Evolutionary conservation across 1,139 yeast species (phyloP), one percentile per base, ranked within the genome.

Genomic region (Magnusiomyces magnusii): DNA sequence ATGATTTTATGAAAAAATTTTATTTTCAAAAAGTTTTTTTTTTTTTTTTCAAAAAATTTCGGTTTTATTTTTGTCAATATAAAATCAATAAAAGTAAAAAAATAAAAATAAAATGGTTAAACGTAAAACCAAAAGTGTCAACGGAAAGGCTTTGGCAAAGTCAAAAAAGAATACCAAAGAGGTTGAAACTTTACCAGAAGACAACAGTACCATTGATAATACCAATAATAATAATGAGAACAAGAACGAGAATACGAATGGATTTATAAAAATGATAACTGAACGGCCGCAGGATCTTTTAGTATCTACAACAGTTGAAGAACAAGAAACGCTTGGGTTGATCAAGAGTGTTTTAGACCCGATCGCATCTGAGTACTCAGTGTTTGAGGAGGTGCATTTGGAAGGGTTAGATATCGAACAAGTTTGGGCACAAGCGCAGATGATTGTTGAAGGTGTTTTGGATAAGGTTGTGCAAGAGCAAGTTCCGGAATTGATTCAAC

Each of bases 391-490:
- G 69, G 79, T 93, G 31, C 84, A 86, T 66, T 79, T 87, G 28
- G 95, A 90, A 58, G 98, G 97, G 0, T 77, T 93, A 60, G 97
- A 89, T 70, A 85, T 96, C 19, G 82, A 87, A 51, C 98, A 93
- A 71, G 92, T 93, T 0, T 93, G 92, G 89, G 96, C 95, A 58
- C 98, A 93, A 72, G 85, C 90, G 2, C 89, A 87, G 72, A 80
- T 93, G 76, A 86, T 93, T 34, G 77, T 90, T 53, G 93, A 87
- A 60, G 85, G 84, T 2, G 84, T 84, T 27, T 82, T 83, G 52
- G 87, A 83, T 53, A 77, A 78, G 58, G 74, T 87, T 57, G 67
- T 85, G 71, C 66, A 67, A 57, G 68, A 66, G 27, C 68, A 66
- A 23, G 63, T 68, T 23, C 68, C 67, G 21, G 21, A 58, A 34